These are phyloP conservation scores for Vitis rotundifolia DNA, from an alignment of 164 flowering plant species.

Conservation along the genomic window DNA sequence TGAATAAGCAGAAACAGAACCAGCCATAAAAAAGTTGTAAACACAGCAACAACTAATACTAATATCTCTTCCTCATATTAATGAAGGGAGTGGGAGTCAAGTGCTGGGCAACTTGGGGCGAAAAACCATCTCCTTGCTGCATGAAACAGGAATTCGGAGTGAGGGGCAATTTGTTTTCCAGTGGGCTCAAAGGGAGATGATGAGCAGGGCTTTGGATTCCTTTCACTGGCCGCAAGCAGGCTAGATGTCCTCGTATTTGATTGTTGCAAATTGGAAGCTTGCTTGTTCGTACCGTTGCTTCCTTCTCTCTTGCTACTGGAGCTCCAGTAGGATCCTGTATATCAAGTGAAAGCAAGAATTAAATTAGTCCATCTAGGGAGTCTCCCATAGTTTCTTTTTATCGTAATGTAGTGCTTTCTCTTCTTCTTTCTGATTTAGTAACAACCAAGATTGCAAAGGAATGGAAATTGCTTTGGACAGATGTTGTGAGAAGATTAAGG, in stretches of 20 bases:
- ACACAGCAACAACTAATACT: no score
- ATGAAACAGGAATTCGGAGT: slow-evolving; percentile 22
- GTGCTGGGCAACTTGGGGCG: slow-evolving; percentile 40
- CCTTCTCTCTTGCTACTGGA: slow-evolving; percentile 58
- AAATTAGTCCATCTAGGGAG: no score
- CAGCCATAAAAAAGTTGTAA: no score
- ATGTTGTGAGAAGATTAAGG: no score
- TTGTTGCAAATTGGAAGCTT: slow-evolving; percentile 59
- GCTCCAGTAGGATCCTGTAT: slow-evolving; percentile 72
- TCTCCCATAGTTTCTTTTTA: no score
- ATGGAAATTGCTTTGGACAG: no score
- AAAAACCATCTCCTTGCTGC: slow-evolving; percentile 31
- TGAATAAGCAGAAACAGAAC: no score
- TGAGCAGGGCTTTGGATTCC: slow-evolving; percentile 24
- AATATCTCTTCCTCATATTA: slow-evolving; percentile 7
- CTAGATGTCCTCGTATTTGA: slow-evolving; percentile 46
- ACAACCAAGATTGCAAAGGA: no score
- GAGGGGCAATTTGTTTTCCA: slow-evolving; percentile 58
- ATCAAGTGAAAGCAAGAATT: neutral
- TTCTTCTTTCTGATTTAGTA: no score
- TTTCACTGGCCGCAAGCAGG: slow-evolving; percentile 53
- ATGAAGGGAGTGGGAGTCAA: slow-evolving; percentile 43
- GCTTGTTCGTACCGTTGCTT: slow-evolving; percentile 41
- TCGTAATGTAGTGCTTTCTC: no score
- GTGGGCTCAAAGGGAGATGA: slow-evolving; percentile 57